Conservation (phyloP, 208 protist genomes). For the Leishmania amazonensis region DNA sequence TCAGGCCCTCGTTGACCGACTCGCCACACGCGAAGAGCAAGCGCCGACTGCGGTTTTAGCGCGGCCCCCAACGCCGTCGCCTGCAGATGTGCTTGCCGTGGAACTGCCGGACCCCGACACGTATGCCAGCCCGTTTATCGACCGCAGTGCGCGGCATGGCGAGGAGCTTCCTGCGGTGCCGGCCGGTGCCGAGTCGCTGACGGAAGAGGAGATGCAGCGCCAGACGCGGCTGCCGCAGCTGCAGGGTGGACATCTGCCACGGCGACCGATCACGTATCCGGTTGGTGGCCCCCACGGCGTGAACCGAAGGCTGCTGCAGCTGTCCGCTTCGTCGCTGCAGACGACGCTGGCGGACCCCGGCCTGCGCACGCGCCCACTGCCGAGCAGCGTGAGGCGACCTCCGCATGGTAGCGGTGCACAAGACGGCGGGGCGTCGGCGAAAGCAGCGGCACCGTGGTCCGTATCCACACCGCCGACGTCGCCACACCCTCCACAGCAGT, state of each 20-base stretch:
- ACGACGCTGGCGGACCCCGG: neutral
- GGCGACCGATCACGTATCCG: neutral
- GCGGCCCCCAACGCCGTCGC: neutral
- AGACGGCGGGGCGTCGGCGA: neutral
- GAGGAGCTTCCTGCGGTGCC: constrained; percentile 12
- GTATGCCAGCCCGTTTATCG: constrained; percentile 50
- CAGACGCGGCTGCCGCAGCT: constrained; percentile 27
- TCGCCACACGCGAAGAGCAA: constrained; percentile 42
- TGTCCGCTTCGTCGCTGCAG: neutral
- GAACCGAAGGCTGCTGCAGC: neutral
- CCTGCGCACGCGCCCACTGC: neutral
- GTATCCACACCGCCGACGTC: neutral
- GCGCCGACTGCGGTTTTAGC: constrained; percentile 6
- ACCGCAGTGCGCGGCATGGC: constrained; percentile 3
- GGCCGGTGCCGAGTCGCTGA: constrained; percentile 7
- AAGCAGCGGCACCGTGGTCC: neutral
- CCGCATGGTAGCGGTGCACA: neutral
- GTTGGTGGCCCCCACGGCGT: neutral
- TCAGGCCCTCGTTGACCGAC: constrained; percentile 34
- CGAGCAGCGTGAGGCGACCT: neutral
- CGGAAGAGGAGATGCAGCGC: constrained; percentile 20
- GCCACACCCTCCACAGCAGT: neutral
- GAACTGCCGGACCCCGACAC: constrained; percentile 37
- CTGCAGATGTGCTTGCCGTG: neutral
- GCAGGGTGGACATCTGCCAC: constrained; percentile 11